Percentiles rank a stretch among this genome's conserved stretches.
These are phyloP conservation scores for Ophiostoma ips DNA, from an alignment of 2,329 filamentous ascomycete genomes.

Conservation along the genomic window DNA sequence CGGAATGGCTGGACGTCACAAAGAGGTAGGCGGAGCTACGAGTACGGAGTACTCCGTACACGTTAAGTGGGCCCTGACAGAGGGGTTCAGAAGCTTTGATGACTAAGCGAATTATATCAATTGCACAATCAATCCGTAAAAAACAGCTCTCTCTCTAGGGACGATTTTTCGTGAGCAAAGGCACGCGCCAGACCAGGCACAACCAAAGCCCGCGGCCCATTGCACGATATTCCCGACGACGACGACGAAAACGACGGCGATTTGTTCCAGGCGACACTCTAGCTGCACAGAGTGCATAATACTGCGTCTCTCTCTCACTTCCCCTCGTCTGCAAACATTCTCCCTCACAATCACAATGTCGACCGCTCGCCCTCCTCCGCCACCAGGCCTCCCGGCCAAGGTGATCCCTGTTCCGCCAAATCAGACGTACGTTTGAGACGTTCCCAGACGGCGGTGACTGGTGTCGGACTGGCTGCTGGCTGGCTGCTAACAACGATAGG, in stretches of 20 bases:
- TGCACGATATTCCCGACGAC: background rate
- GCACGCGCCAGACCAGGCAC: background rate
- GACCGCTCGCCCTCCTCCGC: constrained; percentile 17
- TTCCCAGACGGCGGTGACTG: too few species aligned
- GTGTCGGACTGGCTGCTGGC: background rate
- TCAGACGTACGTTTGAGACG: constrained; percentile 48
- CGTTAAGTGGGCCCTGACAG: background rate
- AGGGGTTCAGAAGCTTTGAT: too few species aligned
- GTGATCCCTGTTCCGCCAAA: constrained; percentile 50
- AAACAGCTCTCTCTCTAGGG: background rate
- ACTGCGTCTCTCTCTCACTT: too few species aligned
- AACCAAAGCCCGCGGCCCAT: background rate
- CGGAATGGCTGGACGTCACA: constrained; percentile 6
- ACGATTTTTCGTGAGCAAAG: background rate
- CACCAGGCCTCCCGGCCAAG: constrained; percentile 22
- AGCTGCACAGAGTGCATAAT: too few species aligned
- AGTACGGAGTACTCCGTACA: too few species aligned
- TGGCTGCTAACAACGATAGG: constrained; percentile 36
- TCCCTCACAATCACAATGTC: constrained; percentile 24
- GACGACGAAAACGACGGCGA: background rate
- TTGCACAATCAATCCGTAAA: background rate
- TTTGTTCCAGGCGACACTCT: too few species aligned
- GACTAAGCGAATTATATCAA: too few species aligned
- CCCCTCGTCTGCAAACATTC: background rate
- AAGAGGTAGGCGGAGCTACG: constrained; percentile 1